Percentiles rank a stretch among this genome's conserved stretches.
These are phyloP conservation scores for barrel medic (Medicago truncatula) DNA, from an alignment of 306 rosid genomes.

Conservation along the genomic window MtrunA17r5.0-ANR NC_053044.1:58747501-58748000, in stretches of 20 bases:
- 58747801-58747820: conserved; percentile 18
- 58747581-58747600: conserved; percentile 4
- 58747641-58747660: conserved; percentile 5
- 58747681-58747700: neutral
- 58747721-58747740: neutral
- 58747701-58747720: neutral
- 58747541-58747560: conserved; percentile 4
- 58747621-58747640: neutral
- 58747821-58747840: neutral
- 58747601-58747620: conserved; percentile 2
- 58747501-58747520: conserved; percentile 20
- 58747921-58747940: neutral
- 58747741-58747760: neutral
- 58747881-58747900: conserved; percentile 6
- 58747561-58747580: neutral
- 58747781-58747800: neutral
- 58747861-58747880: neutral
- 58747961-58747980: neutral
- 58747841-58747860: neutral
- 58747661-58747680: conserved; percentile 9
- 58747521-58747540: conserved; percentile 17
- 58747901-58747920: conserved; percentile 14
- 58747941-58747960: neutral
- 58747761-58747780: conserved; percentile 1
- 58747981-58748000: neutral